phyloP scores from a whole-genome alignment of 2,329 filamentous ascomycete genomes.

The Colletotrichum melonis region DNA sequence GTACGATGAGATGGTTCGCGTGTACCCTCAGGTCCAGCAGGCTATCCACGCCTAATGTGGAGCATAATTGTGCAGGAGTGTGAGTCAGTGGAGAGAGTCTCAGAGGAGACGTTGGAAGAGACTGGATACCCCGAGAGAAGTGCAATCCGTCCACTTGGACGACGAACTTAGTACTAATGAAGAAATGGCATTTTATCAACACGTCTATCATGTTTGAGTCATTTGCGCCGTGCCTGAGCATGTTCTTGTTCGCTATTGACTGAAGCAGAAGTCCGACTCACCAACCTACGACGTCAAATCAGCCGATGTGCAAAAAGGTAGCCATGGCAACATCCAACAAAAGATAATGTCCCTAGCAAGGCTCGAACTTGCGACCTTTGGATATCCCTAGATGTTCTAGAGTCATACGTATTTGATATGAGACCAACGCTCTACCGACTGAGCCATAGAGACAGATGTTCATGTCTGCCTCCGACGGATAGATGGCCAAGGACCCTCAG shows the following conservation, averaged over 20 bases:
- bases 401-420: background rate
- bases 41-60: conserved; percentile 72
- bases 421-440: conserved; percentile 14
- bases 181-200: background rate
- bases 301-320: background rate
- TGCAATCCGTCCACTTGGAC: background rate
- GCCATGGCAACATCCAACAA: background rate
- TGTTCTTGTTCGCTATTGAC: no score
- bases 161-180: background rate
- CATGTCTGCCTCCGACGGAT: fast-evolving
- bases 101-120: background rate
- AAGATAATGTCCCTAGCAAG: conserved; percentile 11
- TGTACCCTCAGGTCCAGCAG: conserved; percentile 87
- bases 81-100: background rate
- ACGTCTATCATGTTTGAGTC: background rate
- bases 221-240: no score
- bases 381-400: conserved; percentile 8
- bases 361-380: conserved; percentile 29
- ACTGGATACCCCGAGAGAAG: conserved; percentile 9
- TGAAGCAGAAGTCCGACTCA: no score
- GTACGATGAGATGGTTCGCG: conserved; percentile 80
- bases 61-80: background rate
- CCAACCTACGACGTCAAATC: background rate
- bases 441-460: conserved; percentile 8
- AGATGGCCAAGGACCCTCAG: background rate